Percentiles rank a stretch among this genome's conserved stretches.
These are phyloP conservation scores for Wolfiporia cocos DNA, from an alignment of 1,284 basidiomycete genomes.

Conservation along the genomic window DNA sequence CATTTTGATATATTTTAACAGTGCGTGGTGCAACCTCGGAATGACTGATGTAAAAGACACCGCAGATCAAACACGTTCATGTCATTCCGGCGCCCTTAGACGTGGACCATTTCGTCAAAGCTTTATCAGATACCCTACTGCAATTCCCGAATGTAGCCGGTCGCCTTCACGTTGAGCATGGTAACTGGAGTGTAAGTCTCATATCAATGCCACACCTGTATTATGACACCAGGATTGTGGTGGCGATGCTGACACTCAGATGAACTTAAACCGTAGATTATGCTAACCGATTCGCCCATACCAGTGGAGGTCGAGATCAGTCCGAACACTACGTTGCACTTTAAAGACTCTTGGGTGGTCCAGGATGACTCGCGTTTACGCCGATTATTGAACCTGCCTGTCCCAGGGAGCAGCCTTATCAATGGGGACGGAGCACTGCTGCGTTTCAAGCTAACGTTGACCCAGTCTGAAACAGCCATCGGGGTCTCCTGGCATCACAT, in stretches of 20 bases:
- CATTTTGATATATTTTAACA: too few species aligned
- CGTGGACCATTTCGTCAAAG: constrained; percentile 15
- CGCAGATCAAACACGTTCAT: constrained; percentile 26
- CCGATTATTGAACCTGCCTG: constrained; percentile 11
- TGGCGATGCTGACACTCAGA: constrained; percentile 4
- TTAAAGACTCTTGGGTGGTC: constrained; percentile 20
- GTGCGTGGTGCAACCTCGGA: too few species aligned
- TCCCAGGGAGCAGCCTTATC: constrained; percentile 4
- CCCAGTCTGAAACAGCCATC: constrained; percentile 19
- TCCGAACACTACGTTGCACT: neutral
- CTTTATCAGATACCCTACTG: constrained; percentile 19
- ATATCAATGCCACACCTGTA: neutral
- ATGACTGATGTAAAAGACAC: too few species aligned
- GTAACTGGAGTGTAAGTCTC: constrained; percentile 24
- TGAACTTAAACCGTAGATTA: neutral
- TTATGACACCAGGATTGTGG: too few species aligned
- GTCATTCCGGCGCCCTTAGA: constrained; percentile 21
- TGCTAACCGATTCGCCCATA: constrained; percentile 4
- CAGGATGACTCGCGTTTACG: constrained; percentile 19
- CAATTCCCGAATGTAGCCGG: constrained; percentile 25
- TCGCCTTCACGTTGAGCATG: constrained; percentile 11
- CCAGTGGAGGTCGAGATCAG: constrained; percentile 5
- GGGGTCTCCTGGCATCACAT: constrained; percentile 30
- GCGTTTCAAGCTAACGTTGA: constrained; percentile 23
- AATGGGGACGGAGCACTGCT: constrained; percentile 17